Percentiles rank a stretch among this genome's conserved stretches.
Conservation (phyloP, 1,284 basidiomycete genomes). For the Afroboletus lepidellus region DNA sequence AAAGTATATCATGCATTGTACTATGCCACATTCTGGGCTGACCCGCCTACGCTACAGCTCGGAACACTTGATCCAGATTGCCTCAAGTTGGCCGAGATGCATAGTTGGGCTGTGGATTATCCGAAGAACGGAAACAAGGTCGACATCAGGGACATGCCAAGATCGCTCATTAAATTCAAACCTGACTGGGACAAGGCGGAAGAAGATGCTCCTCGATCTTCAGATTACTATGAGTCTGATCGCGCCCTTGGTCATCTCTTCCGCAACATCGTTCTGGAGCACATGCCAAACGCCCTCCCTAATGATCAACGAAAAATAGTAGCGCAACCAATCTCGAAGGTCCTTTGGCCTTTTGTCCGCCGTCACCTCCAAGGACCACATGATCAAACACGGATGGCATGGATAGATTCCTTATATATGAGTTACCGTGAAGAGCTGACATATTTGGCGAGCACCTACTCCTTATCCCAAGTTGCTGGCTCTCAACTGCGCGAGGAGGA, state of each 20-base stretch:
- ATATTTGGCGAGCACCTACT: constrained; percentile 69
- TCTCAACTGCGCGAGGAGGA: constrained; percentile 66
- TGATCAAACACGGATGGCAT: constrained; percentile 1
- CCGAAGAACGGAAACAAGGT: constrained; percentile 11
- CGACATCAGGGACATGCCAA: constrained; percentile 5
- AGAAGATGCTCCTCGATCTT: background rate
- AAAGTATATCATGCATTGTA: background rate
- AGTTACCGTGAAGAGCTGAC: constrained; percentile 62
- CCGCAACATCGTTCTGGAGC: constrained; percentile 1
- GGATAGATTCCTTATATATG: constrained; percentile 43
- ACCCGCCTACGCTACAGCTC: background rate
- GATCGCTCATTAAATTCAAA: constrained; percentile 9
- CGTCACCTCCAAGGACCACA: background rate
- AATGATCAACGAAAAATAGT: background rate
- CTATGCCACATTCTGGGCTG: background rate
- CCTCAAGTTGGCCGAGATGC: constrained; percentile 5
- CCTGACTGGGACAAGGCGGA: constrained; percentile 9
- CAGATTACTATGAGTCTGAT: constrained; percentile 7
- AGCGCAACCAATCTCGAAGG: background rate
- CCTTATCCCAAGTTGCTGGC: constrained; percentile 57
- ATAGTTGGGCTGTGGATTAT: constrained; percentile 10
- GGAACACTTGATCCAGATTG: background rate
- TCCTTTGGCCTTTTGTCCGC: background rate
- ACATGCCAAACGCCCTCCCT: background rate
- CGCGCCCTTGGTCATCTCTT: constrained; percentile 9